Evolutionary conservation across 768 basidiomycete genomes (phyloP).

Genomic region (Lentinula sp.): DNA sequence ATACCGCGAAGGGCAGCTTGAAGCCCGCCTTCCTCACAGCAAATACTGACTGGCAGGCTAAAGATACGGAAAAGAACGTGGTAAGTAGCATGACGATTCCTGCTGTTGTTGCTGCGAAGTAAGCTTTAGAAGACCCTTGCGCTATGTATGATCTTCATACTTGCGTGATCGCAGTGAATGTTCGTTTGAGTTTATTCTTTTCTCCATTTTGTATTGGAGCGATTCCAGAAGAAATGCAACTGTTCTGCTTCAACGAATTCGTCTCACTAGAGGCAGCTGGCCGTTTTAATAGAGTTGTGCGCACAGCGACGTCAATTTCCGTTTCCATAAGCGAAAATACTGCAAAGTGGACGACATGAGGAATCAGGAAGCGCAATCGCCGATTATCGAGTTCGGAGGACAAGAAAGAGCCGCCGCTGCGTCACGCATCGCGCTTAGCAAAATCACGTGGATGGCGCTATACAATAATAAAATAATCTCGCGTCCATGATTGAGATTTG

Average conservation of each 20-base stretch:
- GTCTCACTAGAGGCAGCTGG: neutral
- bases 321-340: neutral
- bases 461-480: neutral
- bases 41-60: neutral
- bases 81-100: neutral
- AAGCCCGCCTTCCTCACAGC: neutral
- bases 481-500: neutral
- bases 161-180: neutral
- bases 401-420: neutral
- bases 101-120: neutral
- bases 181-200: neutral
- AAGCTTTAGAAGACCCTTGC: neutral
- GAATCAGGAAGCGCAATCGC: neutral
- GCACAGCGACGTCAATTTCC: neutral
- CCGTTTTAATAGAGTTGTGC: neutral
- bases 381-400: neutral
- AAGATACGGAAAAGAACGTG: slow-evolving; percentile 3
- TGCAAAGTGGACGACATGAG: neutral
- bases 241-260: neutral
- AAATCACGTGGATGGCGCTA: neutral
- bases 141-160: neutral
- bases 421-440: neutral
- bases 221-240: neutral
- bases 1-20: neutral
- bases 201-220: neutral